Base-by-base conservation (phyloP, 202 grass and related monocot genomes). In the Panicum hallii region DNA sequence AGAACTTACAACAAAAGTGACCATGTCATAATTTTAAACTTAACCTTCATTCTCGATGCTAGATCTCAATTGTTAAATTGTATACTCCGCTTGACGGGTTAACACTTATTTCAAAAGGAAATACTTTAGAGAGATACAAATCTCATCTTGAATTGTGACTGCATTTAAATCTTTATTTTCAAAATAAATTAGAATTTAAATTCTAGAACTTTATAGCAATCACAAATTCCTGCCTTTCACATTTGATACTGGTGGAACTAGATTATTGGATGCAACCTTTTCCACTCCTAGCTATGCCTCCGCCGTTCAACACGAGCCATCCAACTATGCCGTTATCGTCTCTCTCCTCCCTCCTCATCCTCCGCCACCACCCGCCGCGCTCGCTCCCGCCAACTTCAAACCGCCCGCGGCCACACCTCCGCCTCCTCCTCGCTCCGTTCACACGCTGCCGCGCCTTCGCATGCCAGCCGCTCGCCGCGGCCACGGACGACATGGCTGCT, bases 311-410 rank as follows among this genome's bases (percentile, higher is more conserved):
- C 50, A 9, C 13, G 44, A 84, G 22, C 43, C 48, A 72, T 75
- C 34, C 76, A 63, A 54, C 80, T 52, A 90, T 89, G 90, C 45
- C 87, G 80, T 56, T 84, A 83, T 91, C 93, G 43, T 79, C 72
- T 56, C 42, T 7, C 66, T 81, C 63, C 36, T 41, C 64, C 84
- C 60, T 11, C 81, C 46, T 3, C 57, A 9, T 61, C 54, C 78
- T 60, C 62, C 61, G 4, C 65, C 55, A 13, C 64, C 48, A 57
- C 61, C 17, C 45, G 65, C 38, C 75, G 43, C 72, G 28, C 49
- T 8, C 6, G 13, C 81, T 80, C 81, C 78, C 89, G 68, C 84
- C 82, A 80, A 72, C 67, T 69, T 84, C 89, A 74, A 83, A 85
- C 46, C 79, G 56, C 42, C 36, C 9, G 11, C 72, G 78, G 26